Evolutionary conservation across 208 protist species (phyloP), one percentile per base, ranked within the genome.

Genomic region (Leishmania major): DNA sequence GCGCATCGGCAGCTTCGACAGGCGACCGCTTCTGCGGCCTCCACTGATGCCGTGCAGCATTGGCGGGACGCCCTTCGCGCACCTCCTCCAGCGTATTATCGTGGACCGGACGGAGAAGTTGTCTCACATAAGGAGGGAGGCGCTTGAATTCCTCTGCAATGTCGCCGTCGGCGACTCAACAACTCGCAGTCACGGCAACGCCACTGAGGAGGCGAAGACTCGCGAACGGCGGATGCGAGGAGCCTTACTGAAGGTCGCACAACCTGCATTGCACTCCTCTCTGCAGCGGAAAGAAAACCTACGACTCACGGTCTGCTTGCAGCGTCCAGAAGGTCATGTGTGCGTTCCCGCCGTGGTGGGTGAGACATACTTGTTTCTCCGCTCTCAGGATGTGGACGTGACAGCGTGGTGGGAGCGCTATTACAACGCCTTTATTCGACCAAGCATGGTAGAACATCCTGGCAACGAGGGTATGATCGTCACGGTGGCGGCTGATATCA

Each of bases 331-430:
- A 19, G 85, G 85, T 1, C 51, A 60, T 17, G 78, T 84, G 15
- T 37, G 40, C 43, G 81, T 83, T 7, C 49, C 77, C 3, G 2
- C 3, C 0, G 77, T 75, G 10, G 78, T 88, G n/a, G 85, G 78
- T 28, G 71, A 77, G 22, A 59, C 55, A 0, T 88, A 83, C 64
- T 40, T 82, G 17, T 75, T 69, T 62, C 64, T 85, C 37, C 77
- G 51, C 72, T 47, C 11, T 11, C 62, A 53, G 3, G 82, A 77
- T 35, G 71, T 73, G 60, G 77, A 85, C 49, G 82, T 55, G 19
- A 73, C 80, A 10, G 64, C 60, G 5, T 85, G 82, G 82, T 85
- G 82, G 82, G 43, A 22, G 1, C 67, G 77, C 47, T 82, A 79
- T 71, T 85, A 85, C 64, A 10, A 0, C n/a, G 49, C 72, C n/a